phyloP scores from a whole-genome alignment of 169 alveolate genomes.

The Eimeria praecox region DNA sequence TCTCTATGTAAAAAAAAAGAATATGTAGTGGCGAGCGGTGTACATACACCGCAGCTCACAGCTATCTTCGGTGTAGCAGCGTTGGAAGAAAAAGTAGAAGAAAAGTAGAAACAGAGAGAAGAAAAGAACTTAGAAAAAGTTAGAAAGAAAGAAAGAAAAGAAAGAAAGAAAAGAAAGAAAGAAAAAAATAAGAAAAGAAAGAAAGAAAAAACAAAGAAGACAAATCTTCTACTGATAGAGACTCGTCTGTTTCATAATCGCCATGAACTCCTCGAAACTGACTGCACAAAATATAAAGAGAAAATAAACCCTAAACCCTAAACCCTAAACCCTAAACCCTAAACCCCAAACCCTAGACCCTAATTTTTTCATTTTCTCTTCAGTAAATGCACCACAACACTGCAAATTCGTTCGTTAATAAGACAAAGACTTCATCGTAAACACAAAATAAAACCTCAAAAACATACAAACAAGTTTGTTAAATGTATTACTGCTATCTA shows the following conservation, averaged over 20 bases:
- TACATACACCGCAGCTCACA: not conserved
- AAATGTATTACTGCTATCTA: no score
- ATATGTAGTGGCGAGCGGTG: not conserved
- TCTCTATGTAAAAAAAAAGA: not conserved
- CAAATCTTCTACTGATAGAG: constrained; percentile 36
- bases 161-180: constrained; percentile 17
- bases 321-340: not conserved
- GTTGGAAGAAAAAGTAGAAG: no score
- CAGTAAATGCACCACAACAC: no score
- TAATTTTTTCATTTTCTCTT: no score
- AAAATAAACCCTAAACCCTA: not conserved
- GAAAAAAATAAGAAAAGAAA: not conserved
- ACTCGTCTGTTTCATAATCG: constrained; percentile 83
- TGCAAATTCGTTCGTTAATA: no score
- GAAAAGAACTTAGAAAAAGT: no score
- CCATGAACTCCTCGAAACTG: constrained; percentile 77
- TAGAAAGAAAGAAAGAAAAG: not conserved
- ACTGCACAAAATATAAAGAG: constrained; percentile 56
- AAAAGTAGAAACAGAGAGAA: no score
- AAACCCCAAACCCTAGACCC: no score
- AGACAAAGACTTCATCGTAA: no score
- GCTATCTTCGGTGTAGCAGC: no score
- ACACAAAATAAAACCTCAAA: no score
- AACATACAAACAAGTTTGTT: no score
- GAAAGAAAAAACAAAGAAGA: not conserved